Base-by-base conservation (phyloP, 352 stramenopile species). In the Globisporangium orthogonon region DNA sequence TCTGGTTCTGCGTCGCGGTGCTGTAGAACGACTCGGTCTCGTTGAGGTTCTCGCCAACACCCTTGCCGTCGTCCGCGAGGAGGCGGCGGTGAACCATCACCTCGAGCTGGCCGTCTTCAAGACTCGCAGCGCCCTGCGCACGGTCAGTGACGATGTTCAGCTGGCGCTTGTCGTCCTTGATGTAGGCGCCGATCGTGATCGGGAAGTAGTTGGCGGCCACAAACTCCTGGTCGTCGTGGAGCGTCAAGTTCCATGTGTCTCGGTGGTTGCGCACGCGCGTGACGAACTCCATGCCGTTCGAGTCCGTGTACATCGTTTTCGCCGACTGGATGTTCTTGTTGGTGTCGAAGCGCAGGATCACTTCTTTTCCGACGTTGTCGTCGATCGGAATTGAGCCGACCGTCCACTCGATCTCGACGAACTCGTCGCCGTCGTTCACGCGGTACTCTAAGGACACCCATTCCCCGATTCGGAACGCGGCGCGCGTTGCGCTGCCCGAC, bases 131-230 rank as follows among this genome's bases (percentile, higher is more conserved):
- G 43, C 95, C 97, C 67, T 99, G 94, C 0, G 94, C 91, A 10
- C 94, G 81, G 63, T 99, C 96, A 5, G 86, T 96, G 37, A 97
- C 68, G 18, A 98, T 60, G 31, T 85, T 90, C 17, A 98, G 67
- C 57, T 97, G 80, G 14, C 65, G 51, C 30, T 83, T 76, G 15
- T 78, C 60, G 59, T 98, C 89, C 67, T 98, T 87, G 58, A 99
- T 76, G 61, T 95, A 98, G 7, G 92, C 87, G 15, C 89, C 89
- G 6, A 93, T 87, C 53, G 91, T 98, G n/a, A 99, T 91, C 1
- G 97, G 97, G 62, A 98, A 98, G 74, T 98, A 99, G 70, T 99
- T 99, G 43, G 91, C 94, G 13, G 96, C 84, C 45, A 99, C 85
- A 48, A 86, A 88, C 69, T 99, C 91, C 52, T 88, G 81, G 28